Conservation (phyloP, 768 basidiomycete species). For the Xerocomellus chrysenteron region DNA sequence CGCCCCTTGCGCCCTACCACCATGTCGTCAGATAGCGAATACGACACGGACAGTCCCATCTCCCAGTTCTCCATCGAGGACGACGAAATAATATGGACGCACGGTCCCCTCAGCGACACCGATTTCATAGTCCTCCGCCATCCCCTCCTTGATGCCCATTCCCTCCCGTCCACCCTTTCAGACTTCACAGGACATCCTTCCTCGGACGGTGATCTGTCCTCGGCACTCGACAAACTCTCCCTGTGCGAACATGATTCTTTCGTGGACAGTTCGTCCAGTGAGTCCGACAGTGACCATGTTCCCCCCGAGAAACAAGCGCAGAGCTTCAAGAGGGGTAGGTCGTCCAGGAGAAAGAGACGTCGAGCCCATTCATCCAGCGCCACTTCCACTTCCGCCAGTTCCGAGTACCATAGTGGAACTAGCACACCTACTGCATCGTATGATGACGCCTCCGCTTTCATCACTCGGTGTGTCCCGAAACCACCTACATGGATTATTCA, state of each 20-base stretch:
- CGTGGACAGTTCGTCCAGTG: slow-evolving; percentile 5
- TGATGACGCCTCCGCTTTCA: slow-evolving; percentile 27
- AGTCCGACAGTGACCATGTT: slow-evolving; percentile 3
- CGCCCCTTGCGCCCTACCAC: neutral
- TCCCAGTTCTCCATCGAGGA: slow-evolving; percentile 20
- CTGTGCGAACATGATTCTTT: slow-evolving; percentile 5
- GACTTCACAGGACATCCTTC: neutral
- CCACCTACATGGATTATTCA: neutral
- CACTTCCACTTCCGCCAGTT: slow-evolving; percentile 1
- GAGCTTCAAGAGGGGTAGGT: neutral
- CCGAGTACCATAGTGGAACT: slow-evolving; percentile 8
- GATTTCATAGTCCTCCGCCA: slow-evolving; percentile 28
- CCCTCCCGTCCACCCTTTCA: slow-evolving; percentile 13
- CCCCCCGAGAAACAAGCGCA: neutral
- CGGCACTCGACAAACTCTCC: slow-evolving; percentile 20
- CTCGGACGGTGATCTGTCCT: slow-evolving; percentile 15
- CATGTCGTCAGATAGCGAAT: slow-evolving; percentile 13
- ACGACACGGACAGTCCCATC: slow-evolving; percentile 7
- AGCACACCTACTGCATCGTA: slow-evolving; percentile 21
- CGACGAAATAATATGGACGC: slow-evolving; percentile 25
- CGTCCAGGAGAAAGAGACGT: neutral
- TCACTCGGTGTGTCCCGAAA: slow-evolving; percentile 22
- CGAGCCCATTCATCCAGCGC: neutral
- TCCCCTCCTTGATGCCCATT: slow-evolving; percentile 15
- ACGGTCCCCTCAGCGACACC: slow-evolving; percentile 5